Base-by-base conservation (phyloP, 1,139 yeast genomes). In the Wickerhamomyces sp. region DNA sequence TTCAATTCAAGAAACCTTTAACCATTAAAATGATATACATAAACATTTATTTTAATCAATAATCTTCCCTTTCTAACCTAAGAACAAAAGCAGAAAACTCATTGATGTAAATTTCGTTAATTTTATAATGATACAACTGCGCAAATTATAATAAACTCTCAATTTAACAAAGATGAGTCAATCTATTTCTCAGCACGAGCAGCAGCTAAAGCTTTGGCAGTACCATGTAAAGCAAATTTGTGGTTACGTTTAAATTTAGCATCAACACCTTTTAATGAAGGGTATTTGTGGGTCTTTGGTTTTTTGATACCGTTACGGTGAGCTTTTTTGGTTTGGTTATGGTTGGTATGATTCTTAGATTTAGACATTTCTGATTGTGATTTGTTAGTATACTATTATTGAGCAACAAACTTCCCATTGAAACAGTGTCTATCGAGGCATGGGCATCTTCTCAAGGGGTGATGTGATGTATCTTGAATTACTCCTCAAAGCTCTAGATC, bases 241-340 rank as follows among this genome's bases (percentile, higher is more conserved):
- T 90, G 97, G 95, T 92, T 92, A 80, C 97, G 87, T 71, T 81
- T 82, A 95, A 92, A 92, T 85, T 92, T 92, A 69, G 98, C 83
- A 74, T 92, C 97, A 72, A 90, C 97, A 79, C 96, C 96, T 78
- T 87, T 90, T 74, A 88, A 81, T 57, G 97, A 89, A 61, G 97
- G 96, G 82, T 90, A 88, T 80, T 87, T 90, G 95, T 81, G 74
- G 68, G 96, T 84, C 81, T 78, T 85, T 65, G 97, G 96, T 90
- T 90, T 92, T 87, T 90, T 92, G 79, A 92, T 92, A 78, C 98
- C 98, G 87, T 92, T 92, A 73, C 82, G 90, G 96, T 92, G 98
- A 67, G 97, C 97, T 95, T 92, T 92, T 72, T 76, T 85, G 89
- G 86, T 87, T 76, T 92, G 97, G 95, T 92, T 92, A 79, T 92